Base-by-base conservation (phyloP, 805 yeast genomes). In the Barnettozyma pratensis region DNA sequence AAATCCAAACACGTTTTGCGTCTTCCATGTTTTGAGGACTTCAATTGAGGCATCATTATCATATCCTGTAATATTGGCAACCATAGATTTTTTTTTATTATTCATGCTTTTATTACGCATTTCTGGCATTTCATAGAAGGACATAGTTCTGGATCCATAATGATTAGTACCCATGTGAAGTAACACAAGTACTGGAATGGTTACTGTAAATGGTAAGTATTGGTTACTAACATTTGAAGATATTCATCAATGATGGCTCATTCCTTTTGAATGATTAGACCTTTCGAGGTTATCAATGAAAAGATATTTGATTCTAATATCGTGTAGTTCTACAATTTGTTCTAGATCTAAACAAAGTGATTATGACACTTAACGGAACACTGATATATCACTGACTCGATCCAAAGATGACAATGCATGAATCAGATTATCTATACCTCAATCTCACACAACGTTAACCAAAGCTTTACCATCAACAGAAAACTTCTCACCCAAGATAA, bases 401-500 rank as follows among this genome's bases (percentile, higher is more conserved):
- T 19, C 19, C 19, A 19, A 19, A 19, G 19, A 19, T 19, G 19
- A 19, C 19, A 19, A 19, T 19, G 19, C 19, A 19, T 19, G 19
- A 19, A 19, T 19, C 19, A 19, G 19, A 19, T 19, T 19, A 19
- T 11, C 41, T 12, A n/a, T 14, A n/a, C 2, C 34, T n/a, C 5
- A 28, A 8, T 4, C 26, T 19, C 29, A 36, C 12, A 36, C 7
- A 7, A 25, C 44, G 9, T 41, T n/a, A 5, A 28, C 40, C 25
- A 40, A 9, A n/a, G 44, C 19, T 9, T 37, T 26, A 7, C 41
- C 41, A 31, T 44, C 44, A 39, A 47, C 27, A 27, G 39, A 28
- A 30, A 44, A 37, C 30, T 44, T 47, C 28, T 39, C 47, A 36
- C 47, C 50, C 26, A 47, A 45, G 30, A 47, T 32, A 5, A 47